Evolutionary conservation across 371 early-diverging fungal genomes (phyloP), one percentile per base, ranked within the genome.

Genomic region (Parasitella parasitica): DNA sequence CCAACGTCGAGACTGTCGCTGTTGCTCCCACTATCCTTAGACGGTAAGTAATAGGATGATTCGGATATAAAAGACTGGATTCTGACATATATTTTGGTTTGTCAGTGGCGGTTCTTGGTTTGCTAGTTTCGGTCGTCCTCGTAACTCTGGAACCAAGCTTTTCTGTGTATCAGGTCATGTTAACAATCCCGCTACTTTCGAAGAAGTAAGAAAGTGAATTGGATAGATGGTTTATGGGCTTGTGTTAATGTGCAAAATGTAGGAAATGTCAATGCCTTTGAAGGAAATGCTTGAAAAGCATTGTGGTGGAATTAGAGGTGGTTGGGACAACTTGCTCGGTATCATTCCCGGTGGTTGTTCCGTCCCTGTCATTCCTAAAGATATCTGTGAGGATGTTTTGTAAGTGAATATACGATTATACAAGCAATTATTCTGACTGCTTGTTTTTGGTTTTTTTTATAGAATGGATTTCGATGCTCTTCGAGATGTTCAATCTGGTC

Each of bases 311-410:
- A 92, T 98, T 52, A 89, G 89, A 30, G 98, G 98, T 54, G 98
- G 98, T n/a, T 98, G 98, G 98, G 98, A 98, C 78, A 97, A 98
- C 81, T 81, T 97, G 39, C 83, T 97, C 46, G 98, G 94, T 65
- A 94, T 98, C 70, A 94, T 98, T 67, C 98, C 97, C 3, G 97
- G 98, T 76, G 98, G 97, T 59, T 94, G 93, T 16, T 97, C 98
- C 11, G 96, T 96, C 18, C 98, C 97, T 2, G 87, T 97, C 37
- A 71, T 98, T 57, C 94, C 97, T 53, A 91, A 91, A 70, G 57
- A 81, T 51, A 89, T 94, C 51, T 95, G 97, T 77, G 91, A 93
- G 28, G 91, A 92, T 53, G 97, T 95, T 20, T 75, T 96, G 84
- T 81, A 74, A 72, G 73, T 56, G 18, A 12, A 38, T 6, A n/a